Evolutionary conservation across 2,329 filamentous ascomycete species (phyloP), one percentile per base, ranked within the genome.

Genomic region (Colletotrichum neosansevieriae): DNA sequence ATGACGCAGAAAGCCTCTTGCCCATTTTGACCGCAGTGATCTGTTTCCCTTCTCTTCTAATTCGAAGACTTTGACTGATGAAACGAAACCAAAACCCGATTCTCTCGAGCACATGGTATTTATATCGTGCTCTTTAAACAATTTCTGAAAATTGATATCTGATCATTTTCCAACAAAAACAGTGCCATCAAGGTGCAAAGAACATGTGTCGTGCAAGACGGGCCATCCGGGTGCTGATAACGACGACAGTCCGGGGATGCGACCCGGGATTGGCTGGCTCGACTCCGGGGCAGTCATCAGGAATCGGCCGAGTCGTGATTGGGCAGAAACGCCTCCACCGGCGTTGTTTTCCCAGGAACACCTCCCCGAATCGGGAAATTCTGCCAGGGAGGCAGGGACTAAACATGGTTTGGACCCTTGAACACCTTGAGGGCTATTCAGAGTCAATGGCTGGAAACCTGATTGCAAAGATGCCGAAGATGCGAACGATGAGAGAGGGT

Each of bases 191-290:
- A 36, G 67, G 67, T 70, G 63, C 5, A 10, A 21, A 4, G 2
- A 58, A 4, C 60, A 53, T 47, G 24, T 13, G n/a, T 65, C 45
- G 45, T 53, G 34, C 29, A 51, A 53, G 47, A 42, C 56, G 42
- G 42, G 49, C 66, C 66, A 69, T 66, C 66, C 61, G 54, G 66
- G 66, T 69, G 34, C 32, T 65, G 49, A 44, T 29, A 50, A 69
- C 59, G 40, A 34, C 36, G 40, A 34, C 36, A 36, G 7, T 45
- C 44, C 40, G 49, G 58, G 10, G 45, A 5, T 24, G 56, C 29
- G 58, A 65, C 24, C 65, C 61, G 61, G 61, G 66, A 69, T 66
- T 69, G 66, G 66, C 54, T 56, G 24, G 34, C 38, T n/a, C 42
- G 42, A 10, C 3, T 21, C 61, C 61, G 66, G 61, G 61, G 29